These are phyloP conservation scores for Eustoma russellianum DNA, from an alignment of 257 asterid species.

Conservation along the genomic window DNA sequence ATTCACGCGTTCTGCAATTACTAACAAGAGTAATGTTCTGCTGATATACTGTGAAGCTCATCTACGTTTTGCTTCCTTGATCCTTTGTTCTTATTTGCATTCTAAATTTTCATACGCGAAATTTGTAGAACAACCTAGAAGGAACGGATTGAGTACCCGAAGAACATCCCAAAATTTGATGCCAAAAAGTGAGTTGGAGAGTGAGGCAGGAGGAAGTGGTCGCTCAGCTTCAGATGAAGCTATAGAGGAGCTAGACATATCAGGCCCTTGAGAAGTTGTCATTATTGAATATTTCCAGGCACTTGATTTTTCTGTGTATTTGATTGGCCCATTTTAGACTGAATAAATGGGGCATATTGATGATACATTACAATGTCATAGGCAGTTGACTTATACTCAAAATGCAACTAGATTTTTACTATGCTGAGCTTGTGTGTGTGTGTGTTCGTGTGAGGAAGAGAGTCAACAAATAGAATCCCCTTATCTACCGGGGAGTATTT, in stretches of 20 bases:
- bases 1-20: conserved; percentile 73
- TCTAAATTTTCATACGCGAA: neutral
- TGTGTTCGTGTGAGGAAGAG: too few relatives aligned
- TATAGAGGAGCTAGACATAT: conserved; percentile 19
- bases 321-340: conserved; percentile 24
- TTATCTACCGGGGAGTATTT: too few relatives aligned
- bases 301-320: conserved; percentile 5
- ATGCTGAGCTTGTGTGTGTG: too few relatives aligned
- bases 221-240: conserved; percentile 54
- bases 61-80: neutral
- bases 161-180: conserved; percentile 23
- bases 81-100: neutral
- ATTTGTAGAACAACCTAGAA: conserved; percentile 48
- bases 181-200: conserved; percentile 34
- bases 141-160: conserved; percentile 32
- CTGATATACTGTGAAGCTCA: neutral
- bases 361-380: too few relatives aligned
- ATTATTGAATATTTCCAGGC: too few relatives aligned
- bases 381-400: too few relatives aligned
- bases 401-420: too few relatives aligned
- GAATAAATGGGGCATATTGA: too few relatives aligned
- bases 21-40: conserved; percentile 47
- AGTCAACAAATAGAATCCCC: too few relatives aligned
- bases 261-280: conserved; percentile 20
- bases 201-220: conserved; percentile 33